Evolutionary conservation across 768 basidiomycete species (phyloP).

Genomic region (Lentinula edodes): DNA sequence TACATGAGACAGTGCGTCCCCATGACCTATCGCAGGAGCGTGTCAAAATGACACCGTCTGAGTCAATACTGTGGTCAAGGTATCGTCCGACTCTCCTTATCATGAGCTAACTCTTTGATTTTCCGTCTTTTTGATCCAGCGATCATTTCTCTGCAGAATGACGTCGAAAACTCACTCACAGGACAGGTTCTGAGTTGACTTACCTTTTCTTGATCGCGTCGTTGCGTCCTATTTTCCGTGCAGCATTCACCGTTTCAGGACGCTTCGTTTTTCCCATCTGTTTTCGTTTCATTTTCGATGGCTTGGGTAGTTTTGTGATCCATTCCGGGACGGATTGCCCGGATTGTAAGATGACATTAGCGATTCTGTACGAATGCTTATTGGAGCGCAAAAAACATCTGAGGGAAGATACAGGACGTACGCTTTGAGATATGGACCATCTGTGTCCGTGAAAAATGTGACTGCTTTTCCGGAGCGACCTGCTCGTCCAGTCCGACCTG

Average conservation of each 20-base stretch:
- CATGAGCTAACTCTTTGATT: constrained; percentile 23
- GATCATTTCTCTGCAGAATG: constrained; percentile 63
- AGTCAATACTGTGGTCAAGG: not conserved
- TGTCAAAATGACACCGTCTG: not conserved
- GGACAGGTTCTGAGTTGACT: constrained; percentile 10
- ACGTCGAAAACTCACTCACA: not conserved
- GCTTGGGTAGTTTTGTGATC: constrained; percentile 93
- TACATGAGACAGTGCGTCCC: not conserved
- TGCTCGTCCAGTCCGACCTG: constrained; percentile 92
- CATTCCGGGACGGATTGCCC: constrained; percentile 90
- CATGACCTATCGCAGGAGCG: not conserved
- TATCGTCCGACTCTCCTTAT: not conserved
- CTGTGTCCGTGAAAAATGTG: constrained; percentile 94
- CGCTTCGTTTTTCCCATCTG: constrained; percentile 83
- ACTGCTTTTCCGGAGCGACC: constrained; percentile 89
- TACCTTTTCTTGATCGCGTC: constrained; percentile 74
- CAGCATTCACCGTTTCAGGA: constrained; percentile 67
- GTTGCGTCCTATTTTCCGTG: constrained; percentile 59
- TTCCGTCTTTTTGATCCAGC: constrained; percentile 66
- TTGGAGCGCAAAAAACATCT: not conserved
- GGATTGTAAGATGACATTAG: constrained; percentile 91
- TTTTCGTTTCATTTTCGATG: constrained; percentile 81
- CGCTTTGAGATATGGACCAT: constrained; percentile 89
- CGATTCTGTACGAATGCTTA: constrained; percentile 52
- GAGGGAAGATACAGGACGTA: constrained; percentile 26